Conservation (phyloP, 768 basidiomycete species). For the Filobasidium wieringae region DNA sequence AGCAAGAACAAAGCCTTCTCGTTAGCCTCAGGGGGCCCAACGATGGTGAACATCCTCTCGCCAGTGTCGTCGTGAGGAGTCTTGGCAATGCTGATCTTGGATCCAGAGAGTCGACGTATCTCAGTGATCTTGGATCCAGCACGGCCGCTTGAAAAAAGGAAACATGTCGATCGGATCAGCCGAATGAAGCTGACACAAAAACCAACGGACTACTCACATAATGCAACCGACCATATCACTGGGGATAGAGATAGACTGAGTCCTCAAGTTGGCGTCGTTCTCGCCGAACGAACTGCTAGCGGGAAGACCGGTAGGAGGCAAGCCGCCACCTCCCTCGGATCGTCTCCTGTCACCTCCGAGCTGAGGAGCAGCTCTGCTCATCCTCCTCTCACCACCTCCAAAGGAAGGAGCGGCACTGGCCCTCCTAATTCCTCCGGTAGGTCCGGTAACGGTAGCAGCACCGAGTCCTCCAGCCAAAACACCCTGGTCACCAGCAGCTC, state of each 20-base stretch:
- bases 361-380: constrained; percentile 10
- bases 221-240: constrained; percentile 85
- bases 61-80: constrained; percentile 98
- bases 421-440: constrained; percentile 36
- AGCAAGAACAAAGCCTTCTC: constrained; percentile 95
- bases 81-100: constrained; percentile 97
- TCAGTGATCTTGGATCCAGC: constrained; percentile 98
- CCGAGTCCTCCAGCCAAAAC: constrained; percentile 38
- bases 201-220: constrained; percentile 25
- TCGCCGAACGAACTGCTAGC: background rate
- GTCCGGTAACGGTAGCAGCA: constrained; percentile 35
- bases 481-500: constrained; percentile 48
- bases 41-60: constrained; percentile 96
- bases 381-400: constrained; percentile 13
- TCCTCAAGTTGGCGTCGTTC: constrained; percentile 57
- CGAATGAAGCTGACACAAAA: background rate
- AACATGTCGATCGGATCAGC: constrained; percentile 50
- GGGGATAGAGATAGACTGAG: constrained; percentile 98
- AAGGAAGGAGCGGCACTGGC: constrained; percentile 21
- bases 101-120: constrained; percentile 92
- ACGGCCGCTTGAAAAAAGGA: constrained; percentile 90
- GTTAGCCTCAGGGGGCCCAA: constrained; percentile 89
- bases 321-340: constrained; percentile 1
- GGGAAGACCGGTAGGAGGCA: background rate
- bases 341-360: constrained; percentile 9